Conservation (phyloP, 129 eudicot species). For the Kitagawia praeruptora region DNA sequence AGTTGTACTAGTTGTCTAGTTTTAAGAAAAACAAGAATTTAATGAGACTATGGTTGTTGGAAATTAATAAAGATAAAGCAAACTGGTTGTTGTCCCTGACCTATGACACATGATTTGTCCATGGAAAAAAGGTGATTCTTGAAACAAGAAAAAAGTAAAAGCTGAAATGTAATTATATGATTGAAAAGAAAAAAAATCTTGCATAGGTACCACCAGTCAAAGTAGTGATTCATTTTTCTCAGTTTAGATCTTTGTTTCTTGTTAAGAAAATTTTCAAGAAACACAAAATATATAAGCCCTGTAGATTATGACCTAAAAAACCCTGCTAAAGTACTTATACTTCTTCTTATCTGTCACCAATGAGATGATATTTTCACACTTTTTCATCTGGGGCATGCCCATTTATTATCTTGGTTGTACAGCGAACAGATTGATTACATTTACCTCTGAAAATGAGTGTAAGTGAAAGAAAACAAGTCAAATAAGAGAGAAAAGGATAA, state of each 20-base stretch:
- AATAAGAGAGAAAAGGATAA: constrained; percentile 12
- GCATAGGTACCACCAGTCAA: neutral
- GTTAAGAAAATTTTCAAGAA: constrained; percentile 18
- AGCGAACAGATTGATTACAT: constrained; percentile 12
- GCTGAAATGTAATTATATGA: constrained; percentile 4
- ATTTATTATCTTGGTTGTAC: constrained; percentile 12
- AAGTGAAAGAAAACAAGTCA: constrained; percentile 20
- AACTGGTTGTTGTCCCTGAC: constrained; percentile 1
- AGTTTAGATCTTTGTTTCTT: constrained; percentile 1
- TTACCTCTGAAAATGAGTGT: constrained; percentile 44
- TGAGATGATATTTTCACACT: constrained; percentile 20
- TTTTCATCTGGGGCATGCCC: constrained; percentile 12
- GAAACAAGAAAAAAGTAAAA: constrained; percentile 27
- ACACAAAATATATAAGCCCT: constrained; percentile 22
- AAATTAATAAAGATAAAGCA: constrained; percentile 5
- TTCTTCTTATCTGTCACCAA: constrained; percentile 25
- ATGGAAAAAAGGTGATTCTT: constrained; percentile 19
- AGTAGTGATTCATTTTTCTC: neutral
- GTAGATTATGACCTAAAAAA: constrained; percentile 19
- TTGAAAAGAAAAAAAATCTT: neutral
- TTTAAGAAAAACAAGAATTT: neutral
- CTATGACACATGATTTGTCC: constrained; percentile 28
- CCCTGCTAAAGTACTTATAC: constrained; percentile 27
- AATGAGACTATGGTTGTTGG: neutral
- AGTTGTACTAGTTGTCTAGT: neutral